A percentile compares a stretch with the other conserved stretches of the same genome.
These are phyloP conservation scores for Microdochium paspali DNA, from an alignment of 2,329 filamentous ascomycete genomes.

Conservation along the genomic window DNA sequence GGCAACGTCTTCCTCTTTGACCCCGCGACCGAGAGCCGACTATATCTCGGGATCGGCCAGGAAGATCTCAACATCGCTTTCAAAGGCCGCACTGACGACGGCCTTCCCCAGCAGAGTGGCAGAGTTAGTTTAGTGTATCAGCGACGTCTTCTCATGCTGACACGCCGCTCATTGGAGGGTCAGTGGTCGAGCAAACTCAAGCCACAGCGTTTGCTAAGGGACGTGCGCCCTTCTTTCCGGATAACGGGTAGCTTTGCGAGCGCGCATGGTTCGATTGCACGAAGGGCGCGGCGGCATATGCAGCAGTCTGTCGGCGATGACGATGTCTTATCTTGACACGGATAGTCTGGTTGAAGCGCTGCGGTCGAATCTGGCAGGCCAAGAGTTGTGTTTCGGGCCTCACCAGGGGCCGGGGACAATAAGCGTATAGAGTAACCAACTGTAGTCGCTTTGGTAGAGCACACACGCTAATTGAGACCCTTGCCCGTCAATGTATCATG, in stretches of 20 bases:
- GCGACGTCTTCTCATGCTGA: slow-evolving; percentile 2
- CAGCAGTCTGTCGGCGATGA: too few relatives aligned
- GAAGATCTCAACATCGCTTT: slow-evolving; percentile 3
- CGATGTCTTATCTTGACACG: too few relatives aligned
- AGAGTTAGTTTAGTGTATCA: neutral
- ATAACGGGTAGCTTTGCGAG: neutral
- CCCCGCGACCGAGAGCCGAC: slow-evolving; percentile 7
- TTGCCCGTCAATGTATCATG: too few relatives aligned
- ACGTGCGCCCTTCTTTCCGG: neutral
- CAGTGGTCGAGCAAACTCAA: slow-evolving; percentile 3
- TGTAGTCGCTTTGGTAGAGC: too few relatives aligned
- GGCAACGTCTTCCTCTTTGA: slow-evolving; percentile 29
- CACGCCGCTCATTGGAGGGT: slow-evolving; percentile 8
- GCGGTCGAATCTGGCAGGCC: too few relatives aligned
- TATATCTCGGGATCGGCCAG: slow-evolving; percentile 5
- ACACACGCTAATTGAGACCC: too few relatives aligned
- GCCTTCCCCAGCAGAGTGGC: neutral
- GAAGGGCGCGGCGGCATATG: neutral
- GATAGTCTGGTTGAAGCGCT: too few relatives aligned
- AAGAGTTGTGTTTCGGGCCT: too few relatives aligned
- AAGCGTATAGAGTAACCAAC: too few relatives aligned
- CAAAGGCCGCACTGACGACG: neutral
- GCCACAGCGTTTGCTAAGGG: neutral
- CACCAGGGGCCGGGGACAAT: too few relatives aligned
- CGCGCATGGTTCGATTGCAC: neutral